Evolutionary conservation across 441 rosid genomes (phyloP), one percentile per base, ranked within the genome.

Genomic region (Melastoma candidum): DNA sequence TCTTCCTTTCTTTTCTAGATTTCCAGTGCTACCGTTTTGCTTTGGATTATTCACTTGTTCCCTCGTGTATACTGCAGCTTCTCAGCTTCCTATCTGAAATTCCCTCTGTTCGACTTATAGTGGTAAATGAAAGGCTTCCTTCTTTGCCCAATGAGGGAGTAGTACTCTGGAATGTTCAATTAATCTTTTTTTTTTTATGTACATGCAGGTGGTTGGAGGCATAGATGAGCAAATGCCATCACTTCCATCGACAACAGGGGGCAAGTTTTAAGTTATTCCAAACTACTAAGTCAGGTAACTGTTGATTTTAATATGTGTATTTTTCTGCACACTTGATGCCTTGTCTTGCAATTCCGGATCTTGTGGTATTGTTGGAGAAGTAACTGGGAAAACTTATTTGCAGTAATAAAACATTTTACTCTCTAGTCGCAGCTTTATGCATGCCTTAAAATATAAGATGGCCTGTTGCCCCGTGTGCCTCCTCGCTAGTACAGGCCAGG

Each of bases 201-300:
- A 1, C 44, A 27, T 46, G 2, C 44, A 94, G 99, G 97, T 94
- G 70, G 96, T 94, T 71, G 99, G 92, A 55, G 99, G 96, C 62
- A 68, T 85, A 45, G 84, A 83, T 66, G 93, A 90, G 64, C 77
- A 79, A 68, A 68, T 90, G 58, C 97, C 95, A 63, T 87, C 86
- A 22, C 85, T 83, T 69, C 95, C 95, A 65, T 52, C 90, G 26
- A 69, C 95, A 51, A 36, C 84, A 43, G 92, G 87, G 47, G 87
- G 64, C 56, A 83, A 64, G 70, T 90, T 64, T 69, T 94, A 47
- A 68, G 96, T 54, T 90, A 83, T 70, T 78, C 95, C 25, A 79
- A 73, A 66, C 77, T 94, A 63, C 75, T 89, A 48, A 75, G 80
- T 72, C 90, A 89, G 97, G 99, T 94, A 77, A 29, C 1, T 29